phyloP scores from a whole-genome alignment of 108 stramenopile genomes.

The Cyclotella kingstonii region DNA sequence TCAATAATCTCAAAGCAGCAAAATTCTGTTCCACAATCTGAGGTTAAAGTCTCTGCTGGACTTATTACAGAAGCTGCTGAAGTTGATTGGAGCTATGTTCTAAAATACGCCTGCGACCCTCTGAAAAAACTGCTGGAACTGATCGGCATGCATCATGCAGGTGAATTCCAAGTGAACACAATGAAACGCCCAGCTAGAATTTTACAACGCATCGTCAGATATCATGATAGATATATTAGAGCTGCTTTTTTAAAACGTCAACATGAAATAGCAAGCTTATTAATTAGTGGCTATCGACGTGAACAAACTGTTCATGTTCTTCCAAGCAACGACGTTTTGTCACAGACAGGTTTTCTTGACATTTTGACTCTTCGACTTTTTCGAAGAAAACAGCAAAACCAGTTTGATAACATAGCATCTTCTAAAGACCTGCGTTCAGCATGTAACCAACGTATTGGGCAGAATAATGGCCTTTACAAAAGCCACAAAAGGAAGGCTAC shows the following conservation, averaged over 20 bases:
- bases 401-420: slow-evolving; percentile 5
- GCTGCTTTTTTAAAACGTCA: slow-evolving; percentile 31
- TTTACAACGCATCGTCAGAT: slow-evolving; percentile 20
- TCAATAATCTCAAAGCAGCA: background rate
- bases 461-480: background rate
- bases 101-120: slow-evolving; percentile 6
- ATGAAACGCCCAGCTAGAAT: background rate
- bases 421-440: slow-evolving; percentile 16
- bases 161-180: background rate
- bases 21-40: background rate
- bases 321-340: slow-evolving; percentile 23
- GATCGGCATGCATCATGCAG: slow-evolving; percentile 9
- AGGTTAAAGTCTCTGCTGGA: slow-evolving; percentile 11
- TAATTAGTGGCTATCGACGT: slow-evolving; percentile 32
- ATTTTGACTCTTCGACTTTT: slow-evolving; percentile 14
- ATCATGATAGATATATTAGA: slow-evolving; percentile 11
- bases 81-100: slow-evolving; percentile 31
- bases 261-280: slow-evolving; percentile 15
- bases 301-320: slow-evolving; percentile 7
- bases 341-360: slow-evolving; percentile 17
- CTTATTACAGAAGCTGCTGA: slow-evolving; percentile 18
- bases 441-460: slow-evolving; percentile 18
- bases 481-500: background rate
- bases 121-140: slow-evolving; percentile 14
- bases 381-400: slow-evolving; percentile 14